Evolutionary conservation across 2,329 filamentous ascomycete species (phyloP).

Genomic region (Fusarium sp.): DNA sequence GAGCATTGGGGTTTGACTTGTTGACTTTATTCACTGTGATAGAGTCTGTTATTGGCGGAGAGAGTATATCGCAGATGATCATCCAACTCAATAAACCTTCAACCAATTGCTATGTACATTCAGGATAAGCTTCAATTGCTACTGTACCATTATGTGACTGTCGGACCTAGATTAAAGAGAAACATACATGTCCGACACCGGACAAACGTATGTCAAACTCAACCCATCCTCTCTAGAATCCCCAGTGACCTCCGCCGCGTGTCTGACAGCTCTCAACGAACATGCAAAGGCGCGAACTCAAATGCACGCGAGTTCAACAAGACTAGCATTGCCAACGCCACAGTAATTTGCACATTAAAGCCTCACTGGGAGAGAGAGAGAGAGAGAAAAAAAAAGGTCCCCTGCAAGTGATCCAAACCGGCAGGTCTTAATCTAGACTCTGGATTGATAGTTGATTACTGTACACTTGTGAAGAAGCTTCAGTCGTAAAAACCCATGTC

Average conservation of each 20-base stretch:
- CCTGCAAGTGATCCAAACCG: slow-evolving; percentile 31
- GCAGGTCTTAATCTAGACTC: slow-evolving; percentile 20
- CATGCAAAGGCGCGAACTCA: slow-evolving; percentile 32
- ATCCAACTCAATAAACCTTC: not conserved
- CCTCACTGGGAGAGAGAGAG: slow-evolving; percentile 6
- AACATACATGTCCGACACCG: slow-evolving; percentile 29
- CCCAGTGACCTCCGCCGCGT: slow-evolving; percentile 5
- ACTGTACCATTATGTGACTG: too few species aligned
- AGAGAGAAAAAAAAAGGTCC: slow-evolving; percentile 6
- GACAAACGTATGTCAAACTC: slow-evolving; percentile 2
- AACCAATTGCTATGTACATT: not conserved
- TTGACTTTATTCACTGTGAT: not conserved
- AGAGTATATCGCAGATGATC: not conserved
- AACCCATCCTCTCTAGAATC: not conserved
- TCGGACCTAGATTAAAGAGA: not conserved
- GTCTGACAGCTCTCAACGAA: slow-evolving; percentile 28
- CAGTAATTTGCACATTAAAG: slow-evolving; percentile 19
- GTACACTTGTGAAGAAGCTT: slow-evolving; percentile 8
- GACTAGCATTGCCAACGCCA: slow-evolving; percentile 10
- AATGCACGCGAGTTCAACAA: slow-evolving; percentile 26
- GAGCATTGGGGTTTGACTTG: slow-evolving; percentile 2
- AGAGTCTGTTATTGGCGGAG: slow-evolving; percentile 11
- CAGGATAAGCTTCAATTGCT: too few species aligned
- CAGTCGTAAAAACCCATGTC: not conserved
- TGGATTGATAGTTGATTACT: not conserved